These are phyloP conservation scores for Quercus berberidifolia DNA, from an alignment of 306 rosid genomes.

Conservation along the genomic window DNA sequence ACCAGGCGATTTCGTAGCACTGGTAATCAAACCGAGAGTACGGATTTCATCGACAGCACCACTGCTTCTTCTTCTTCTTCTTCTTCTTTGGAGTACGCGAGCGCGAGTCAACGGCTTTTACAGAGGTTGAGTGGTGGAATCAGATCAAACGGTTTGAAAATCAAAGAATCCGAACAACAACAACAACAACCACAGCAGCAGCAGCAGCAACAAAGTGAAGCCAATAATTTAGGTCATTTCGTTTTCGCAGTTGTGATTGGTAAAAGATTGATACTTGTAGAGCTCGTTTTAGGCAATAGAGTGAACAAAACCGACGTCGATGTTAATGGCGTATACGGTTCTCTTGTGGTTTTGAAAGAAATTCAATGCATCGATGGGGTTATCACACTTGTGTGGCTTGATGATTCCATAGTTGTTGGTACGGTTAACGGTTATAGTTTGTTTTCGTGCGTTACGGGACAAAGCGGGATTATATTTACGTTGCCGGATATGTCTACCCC, in stretches of 20 bases:
- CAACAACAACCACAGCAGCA: background rate
- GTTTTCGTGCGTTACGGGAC: conserved; percentile 79
- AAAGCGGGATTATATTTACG: conserved; percentile 68
- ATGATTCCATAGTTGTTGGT: conserved; percentile 80
- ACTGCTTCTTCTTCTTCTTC: conserved; percentile 18
- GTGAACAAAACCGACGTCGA: conserved; percentile 50
- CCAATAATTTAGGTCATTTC: conserved; percentile 19
- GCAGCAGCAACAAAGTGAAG: conserved; percentile 25
- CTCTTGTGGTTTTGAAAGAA: conserved; percentile 68
- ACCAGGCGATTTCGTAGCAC: conserved; percentile 45
- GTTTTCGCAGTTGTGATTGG: conserved; percentile 63
- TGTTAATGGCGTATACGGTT: conserved; percentile 33
- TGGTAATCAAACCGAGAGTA: conserved; percentile 44
- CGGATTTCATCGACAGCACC: conserved; percentile 28
- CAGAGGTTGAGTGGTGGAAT: conserved; percentile 69
- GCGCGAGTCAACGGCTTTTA: conserved; percentile 56
- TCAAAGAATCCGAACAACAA: conserved; percentile 47
- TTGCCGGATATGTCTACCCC: conserved; percentile 74
- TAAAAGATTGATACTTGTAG: conserved; percentile 62
- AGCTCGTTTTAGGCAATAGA: conserved; percentile 54
- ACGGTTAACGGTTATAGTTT: conserved; percentile 70
- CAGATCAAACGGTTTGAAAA: conserved; percentile 62
- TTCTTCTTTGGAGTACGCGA: conserved; percentile 29
- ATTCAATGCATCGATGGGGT: conserved; percentile 79
- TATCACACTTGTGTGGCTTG: conserved; percentile 77